Evolutionary conservation across 257 asterid species (phyloP), one percentile per base, ranked within the genome.

Genomic region (Rhazya stricta): DNA sequence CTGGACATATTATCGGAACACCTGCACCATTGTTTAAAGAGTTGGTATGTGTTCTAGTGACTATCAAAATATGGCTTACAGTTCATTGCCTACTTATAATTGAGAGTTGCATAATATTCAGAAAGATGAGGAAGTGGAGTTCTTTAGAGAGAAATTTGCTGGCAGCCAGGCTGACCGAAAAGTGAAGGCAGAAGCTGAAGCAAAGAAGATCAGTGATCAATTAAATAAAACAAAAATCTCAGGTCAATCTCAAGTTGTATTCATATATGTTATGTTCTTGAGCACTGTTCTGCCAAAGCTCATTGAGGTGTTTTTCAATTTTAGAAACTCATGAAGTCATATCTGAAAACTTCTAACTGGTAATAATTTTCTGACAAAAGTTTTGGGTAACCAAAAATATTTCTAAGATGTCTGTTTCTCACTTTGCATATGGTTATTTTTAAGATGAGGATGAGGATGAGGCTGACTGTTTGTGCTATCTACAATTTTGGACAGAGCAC

Each of bases 161-260:
- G 99, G 99, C 76, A 92, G 97, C 81, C 99, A 94, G 85, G 93
- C 97, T 77, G 99, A 94, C 77, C 83, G 97, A 85, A 85, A 78
- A 73, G 79, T 79, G 79, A 90, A 81, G 83, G 94, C 83, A 72
- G 84, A 86, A 72, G 83, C 93, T 67, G 96, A 87, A 76, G 88
- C 93, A 34, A 84, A 89, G 77, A 84, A 89, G 77, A 66, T 94
- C 50, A 77, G 87, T 42, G 95, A 86, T 67, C 85, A 86, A 81
- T 83, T 94, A 32, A 86, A 86, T 63, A 91, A 87, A 74, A 79
- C 88, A 53, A 89, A 92, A 78, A 54, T 94, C 58, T 86, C 97
- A 90, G 97, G 97, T 91, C 50, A 73, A 4, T 67, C 53, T 62
- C 50, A n/a, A 30, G 8, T 50, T n/a, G 29, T 32, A 63, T 66